Evolutionary conservation across 2,329 filamentous ascomycete genomes (phyloP).

Genomic region (Exutisphaerella laricina): DNA sequence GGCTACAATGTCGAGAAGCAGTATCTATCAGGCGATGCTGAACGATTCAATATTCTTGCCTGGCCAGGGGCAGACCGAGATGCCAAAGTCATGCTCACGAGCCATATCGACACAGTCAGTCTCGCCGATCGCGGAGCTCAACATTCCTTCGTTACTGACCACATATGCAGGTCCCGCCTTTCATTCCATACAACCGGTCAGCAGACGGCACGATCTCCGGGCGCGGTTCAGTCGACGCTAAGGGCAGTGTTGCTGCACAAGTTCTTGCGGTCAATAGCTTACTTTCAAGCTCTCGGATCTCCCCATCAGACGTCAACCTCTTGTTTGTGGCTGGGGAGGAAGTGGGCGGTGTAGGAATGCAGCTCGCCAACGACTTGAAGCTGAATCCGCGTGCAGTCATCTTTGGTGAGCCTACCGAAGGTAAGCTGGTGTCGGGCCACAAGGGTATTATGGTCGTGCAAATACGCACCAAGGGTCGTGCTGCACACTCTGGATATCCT

Average conservation of each 20-base stretch:
- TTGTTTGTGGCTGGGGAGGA: slow-evolving; percentile 78
- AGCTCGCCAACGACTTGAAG: slow-evolving; percentile 43
- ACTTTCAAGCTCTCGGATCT: slow-evolving; percentile 37
- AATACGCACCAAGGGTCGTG: slow-evolving; percentile 65
- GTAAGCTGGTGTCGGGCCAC: slow-evolving; percentile 81
- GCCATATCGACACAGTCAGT: slow-evolving; percentile 69
- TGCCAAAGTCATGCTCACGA: slow-evolving; percentile 60
- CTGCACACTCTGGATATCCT: slow-evolving; percentile 87
- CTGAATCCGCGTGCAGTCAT: slow-evolving; percentile 59
- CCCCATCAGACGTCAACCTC: slow-evolving; percentile 44
- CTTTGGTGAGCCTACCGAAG: slow-evolving; percentile 91
- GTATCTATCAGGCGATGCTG: slow-evolving; percentile 35
- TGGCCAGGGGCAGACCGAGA: slow-evolving; percentile 47
- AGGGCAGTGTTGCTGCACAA: slow-evolving; percentile 61
- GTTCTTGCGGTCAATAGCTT: slow-evolving; percentile 60
- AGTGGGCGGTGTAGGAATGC: slow-evolving; percentile 75
- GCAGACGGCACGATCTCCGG: slow-evolving; percentile 50
- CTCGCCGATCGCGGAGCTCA: neutral
- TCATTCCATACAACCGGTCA: slow-evolving; percentile 59
- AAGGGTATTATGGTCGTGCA: slow-evolving; percentile 73
- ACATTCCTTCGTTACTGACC: neutral
- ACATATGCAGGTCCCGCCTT: slow-evolving; percentile 55
- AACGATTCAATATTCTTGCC: slow-evolving; percentile 71
- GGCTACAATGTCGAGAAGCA: slow-evolving; percentile 60
- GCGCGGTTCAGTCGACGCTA: slow-evolving; percentile 63